Conservation (phyloP, 1,284 basidiomycete genomes). For the Kalmanozyma brasiliensis region DNA sequence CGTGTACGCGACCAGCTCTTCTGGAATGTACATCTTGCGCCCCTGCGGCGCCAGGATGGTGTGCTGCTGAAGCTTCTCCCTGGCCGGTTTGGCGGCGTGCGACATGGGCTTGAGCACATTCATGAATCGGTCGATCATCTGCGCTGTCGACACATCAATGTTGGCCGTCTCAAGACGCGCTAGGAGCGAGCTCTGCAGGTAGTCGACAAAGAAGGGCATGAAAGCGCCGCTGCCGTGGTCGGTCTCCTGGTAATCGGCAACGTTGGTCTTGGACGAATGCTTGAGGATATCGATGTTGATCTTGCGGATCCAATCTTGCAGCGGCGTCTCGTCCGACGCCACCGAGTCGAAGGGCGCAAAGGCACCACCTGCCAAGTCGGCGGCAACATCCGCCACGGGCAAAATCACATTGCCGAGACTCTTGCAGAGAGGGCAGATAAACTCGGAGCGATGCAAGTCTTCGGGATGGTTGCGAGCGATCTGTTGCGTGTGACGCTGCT, state of each 20-base stretch:
- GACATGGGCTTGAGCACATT: constrained; percentile 62
- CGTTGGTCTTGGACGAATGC: constrained; percentile 51
- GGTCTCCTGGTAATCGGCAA: constrained; percentile 56
- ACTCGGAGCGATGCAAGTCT: constrained; percentile 89
- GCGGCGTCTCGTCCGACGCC: constrained; percentile 35
- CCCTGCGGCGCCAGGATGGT: constrained; percentile 61
- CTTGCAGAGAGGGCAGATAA: constrained; percentile 98
- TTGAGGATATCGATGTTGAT: constrained; percentile 68
- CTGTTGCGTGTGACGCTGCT: constrained; percentile 87
- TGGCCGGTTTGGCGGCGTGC: constrained; percentile 37
- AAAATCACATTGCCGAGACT: constrained; percentile 93
- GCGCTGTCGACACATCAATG: constrained; percentile 47
- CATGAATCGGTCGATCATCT: constrained; percentile 63
- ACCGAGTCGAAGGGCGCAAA: constrained; percentile 31
- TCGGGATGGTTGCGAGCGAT: constrained; percentile 94
- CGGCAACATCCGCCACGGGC: constrained; percentile 74
- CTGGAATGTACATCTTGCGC: constrained; percentile 63
- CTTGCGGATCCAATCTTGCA: constrained; percentile 66
- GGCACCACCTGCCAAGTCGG: constrained; percentile 3
- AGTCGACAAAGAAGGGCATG: constrained; percentile 55
- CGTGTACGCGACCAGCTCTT: constrained; percentile 66
- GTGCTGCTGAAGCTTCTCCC: constrained; percentile 50
- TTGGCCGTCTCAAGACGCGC: constrained; percentile 43
- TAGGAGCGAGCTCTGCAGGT: constrained; percentile 41
- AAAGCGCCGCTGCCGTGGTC: constrained; percentile 65